A percentile compares a stretch with the other conserved stretches of the same genome.
Conservation (phyloP, 805 yeast species). For the Lipomyces sp. region DNA sequence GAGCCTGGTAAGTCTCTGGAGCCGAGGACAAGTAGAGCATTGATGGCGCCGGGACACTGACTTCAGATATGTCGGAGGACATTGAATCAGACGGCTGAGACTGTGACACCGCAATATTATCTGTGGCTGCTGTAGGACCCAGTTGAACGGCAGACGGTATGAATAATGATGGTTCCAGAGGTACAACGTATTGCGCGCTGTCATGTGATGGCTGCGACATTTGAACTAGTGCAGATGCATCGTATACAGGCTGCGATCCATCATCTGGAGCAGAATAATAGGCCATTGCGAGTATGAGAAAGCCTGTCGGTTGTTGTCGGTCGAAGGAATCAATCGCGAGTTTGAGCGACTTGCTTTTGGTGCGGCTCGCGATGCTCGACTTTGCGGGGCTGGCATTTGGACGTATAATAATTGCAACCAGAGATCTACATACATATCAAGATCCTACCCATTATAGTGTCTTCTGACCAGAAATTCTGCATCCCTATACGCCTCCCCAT, state of each 20-base stretch:
- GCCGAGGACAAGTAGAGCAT: constrained; percentile 11
- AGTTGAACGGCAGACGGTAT: not conserved
- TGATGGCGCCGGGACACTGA: not conserved
- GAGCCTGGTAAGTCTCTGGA: constrained; percentile 3
- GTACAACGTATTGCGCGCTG: not conserved
- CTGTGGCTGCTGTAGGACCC: not conserved
- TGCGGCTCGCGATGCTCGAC: not conserved
- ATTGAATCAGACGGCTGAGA: not conserved
- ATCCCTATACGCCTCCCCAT: no score
- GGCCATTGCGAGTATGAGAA: not conserved
- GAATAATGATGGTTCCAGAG: not conserved
- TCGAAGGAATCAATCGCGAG: not conserved
- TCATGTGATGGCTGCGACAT: not conserved
- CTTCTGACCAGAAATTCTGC: no score
- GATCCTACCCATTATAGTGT: no score
- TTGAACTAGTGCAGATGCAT: not conserved
- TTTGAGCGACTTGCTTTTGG: not conserved
- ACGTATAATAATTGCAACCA: not conserved
- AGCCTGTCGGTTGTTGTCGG: not conserved
- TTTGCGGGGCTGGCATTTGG: not conserved
- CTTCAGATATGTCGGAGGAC: not conserved
- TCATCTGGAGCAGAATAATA: constrained; percentile 2
- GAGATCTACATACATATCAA: no score
- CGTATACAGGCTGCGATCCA: constrained; percentile 3
- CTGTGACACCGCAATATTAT: not conserved